Conservation (phyloP, 805 yeast genomes). For the Tetrapisispora taiwanensis region DNA sequence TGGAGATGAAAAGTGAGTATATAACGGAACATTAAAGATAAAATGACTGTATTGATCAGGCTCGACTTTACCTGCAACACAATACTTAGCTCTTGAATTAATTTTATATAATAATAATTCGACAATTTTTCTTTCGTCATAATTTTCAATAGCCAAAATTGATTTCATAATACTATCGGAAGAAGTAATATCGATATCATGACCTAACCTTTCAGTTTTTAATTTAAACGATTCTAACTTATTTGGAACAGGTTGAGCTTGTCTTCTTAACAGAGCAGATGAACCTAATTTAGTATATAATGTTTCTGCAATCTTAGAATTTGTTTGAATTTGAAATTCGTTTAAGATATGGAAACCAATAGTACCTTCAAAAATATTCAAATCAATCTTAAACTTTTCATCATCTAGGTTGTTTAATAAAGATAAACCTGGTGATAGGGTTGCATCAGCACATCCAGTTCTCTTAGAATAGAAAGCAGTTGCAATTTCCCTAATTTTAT, state of each 20-base stretch:
- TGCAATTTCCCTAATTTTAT: slow-evolving; percentile 16
- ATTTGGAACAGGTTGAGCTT: slow-evolving; percentile 70
- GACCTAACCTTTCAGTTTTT: slow-evolving; percentile 56
- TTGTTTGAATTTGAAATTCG: slow-evolving; percentile 73
- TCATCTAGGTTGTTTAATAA: slow-evolving; percentile 77
- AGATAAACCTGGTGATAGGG: slow-evolving; percentile 37
- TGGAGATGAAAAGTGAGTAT: slow-evolving; percentile 92
- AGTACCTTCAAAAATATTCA: slow-evolving; percentile 61
- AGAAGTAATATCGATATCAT: slow-evolving; percentile 61
- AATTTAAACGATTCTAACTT: slow-evolving; percentile 71
- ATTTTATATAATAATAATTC: slow-evolving; percentile 75
- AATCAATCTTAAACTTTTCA: slow-evolving; percentile 59
- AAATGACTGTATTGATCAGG: slow-evolving; percentile 71
- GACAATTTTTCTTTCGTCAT: slow-evolving; percentile 55
- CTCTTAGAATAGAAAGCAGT: slow-evolving; percentile 20
- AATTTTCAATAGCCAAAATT: slow-evolving; percentile 52
- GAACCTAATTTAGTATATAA: slow-evolving; percentile 70
- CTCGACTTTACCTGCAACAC: slow-evolving; percentile 79
- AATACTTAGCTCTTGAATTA: slow-evolving; percentile 77
- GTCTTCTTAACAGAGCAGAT: slow-evolving; percentile 75
- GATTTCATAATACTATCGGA: slow-evolving; percentile 66
- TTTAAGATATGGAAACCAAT: slow-evolving; percentile 49
- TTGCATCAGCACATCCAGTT: slow-evolving; percentile 10
- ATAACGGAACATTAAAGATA: slow-evolving; percentile 70
- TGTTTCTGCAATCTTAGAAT: slow-evolving; percentile 75